Percentiles rank a stretch among this genome's conserved stretches.
These are phyloP conservation scores for Penicillium waksmanii DNA, from an alignment of 495 filamentous ascomycete genomes.

Conservation along the genomic window DNA sequence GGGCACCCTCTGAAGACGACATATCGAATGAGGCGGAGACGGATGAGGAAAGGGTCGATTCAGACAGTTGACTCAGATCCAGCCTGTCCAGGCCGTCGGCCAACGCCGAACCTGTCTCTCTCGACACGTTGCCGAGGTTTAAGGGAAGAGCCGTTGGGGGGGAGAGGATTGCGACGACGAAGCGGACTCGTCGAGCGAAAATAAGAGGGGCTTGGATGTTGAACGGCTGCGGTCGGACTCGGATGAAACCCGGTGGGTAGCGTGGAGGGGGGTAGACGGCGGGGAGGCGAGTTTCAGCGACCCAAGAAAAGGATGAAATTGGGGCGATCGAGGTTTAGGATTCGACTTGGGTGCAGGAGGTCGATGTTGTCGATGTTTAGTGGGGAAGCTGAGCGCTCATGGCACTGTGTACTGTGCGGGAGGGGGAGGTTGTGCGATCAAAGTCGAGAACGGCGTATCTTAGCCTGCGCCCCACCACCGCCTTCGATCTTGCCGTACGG, in stretches of 20 bases:
- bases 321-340: slow-evolving; percentile 2
- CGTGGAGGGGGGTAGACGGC: neutral
- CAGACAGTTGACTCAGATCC: slow-evolving; percentile 55
- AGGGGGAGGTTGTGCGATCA: slow-evolving; percentile 46
- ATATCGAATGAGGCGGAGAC: slow-evolving; percentile 56
- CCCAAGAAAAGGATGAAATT: neutral
- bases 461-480: slow-evolving; percentile 27
- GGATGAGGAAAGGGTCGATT: slow-evolving; percentile 52
- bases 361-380: slow-evolving; percentile 11
- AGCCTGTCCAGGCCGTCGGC: slow-evolving; percentile 56
- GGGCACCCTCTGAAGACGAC: slow-evolving; percentile 77
- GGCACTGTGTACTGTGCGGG: slow-evolving; percentile 43
- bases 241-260: neutral
- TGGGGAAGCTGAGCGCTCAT: slow-evolving; percentile 38
- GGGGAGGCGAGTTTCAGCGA: slow-evolving; percentile 8
- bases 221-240: slow-evolving; percentile 8
- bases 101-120: slow-evolving; percentile 56
- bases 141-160: slow-evolving; percentile 18
- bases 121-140: slow-evolving; percentile 55
- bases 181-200: slow-evolving; percentile 34
- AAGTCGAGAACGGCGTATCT: slow-evolving; percentile 27
- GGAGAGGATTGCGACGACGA: slow-evolving; percentile 24
- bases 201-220: slow-evolving; percentile 13
- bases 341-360: slow-evolving; percentile 8
- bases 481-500: slow-evolving; percentile 8